These are phyloP conservation scores for Barbarea vulgaris DNA, from an alignment of 345 rosid genomes.

Conservation along the genomic window DNA sequence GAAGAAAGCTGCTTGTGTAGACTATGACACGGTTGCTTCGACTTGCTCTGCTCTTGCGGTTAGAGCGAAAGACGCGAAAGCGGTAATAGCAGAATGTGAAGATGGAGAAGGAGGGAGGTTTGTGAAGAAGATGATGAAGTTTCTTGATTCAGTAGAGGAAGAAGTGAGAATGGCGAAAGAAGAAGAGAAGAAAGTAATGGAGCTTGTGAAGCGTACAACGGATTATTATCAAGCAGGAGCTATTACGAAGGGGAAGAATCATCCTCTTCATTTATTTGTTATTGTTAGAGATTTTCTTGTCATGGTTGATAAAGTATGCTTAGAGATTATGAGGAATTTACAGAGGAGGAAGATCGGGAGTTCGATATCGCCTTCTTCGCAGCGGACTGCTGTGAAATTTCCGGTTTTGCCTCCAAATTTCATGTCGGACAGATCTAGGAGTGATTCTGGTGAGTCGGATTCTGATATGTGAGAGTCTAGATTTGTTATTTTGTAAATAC, in stretches of 20 bases:
- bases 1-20: conserved; percentile 78
- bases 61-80: conserved; percentile 51
- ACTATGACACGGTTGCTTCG: conserved; percentile 48
- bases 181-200: conserved; percentile 63
- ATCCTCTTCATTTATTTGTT: conserved; percentile 61
- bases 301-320: conserved; percentile 78
- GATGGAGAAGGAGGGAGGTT: conserved; percentile 46
- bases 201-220: conserved; percentile 66
- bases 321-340: conserved; percentile 62
- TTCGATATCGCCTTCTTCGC: conserved; percentile 16
- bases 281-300: conserved; percentile 70
- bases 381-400: conserved; percentile 50
- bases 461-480: conserved; percentile 49
- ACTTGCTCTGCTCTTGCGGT: conserved; percentile 52
- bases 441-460: conserved; percentile 64
- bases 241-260: conserved; percentile 48
- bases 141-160: conserved; percentile 60
- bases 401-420: conserved; percentile 67
- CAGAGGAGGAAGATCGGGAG: conserved; percentile 53
- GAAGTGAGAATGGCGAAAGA: conserved; percentile 52
- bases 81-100: conserved; percentile 41
- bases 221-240: conserved; percentile 78
- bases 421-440: conserved; percentile 52
- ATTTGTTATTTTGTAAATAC: conserved; percentile 33
- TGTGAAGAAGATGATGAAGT: conserved; percentile 55